Evolutionary conservation across 768 basidiomycete genomes (phyloP), one percentile per base, ranked within the genome.

Genomic region (Mycena chlorophos): DNA sequence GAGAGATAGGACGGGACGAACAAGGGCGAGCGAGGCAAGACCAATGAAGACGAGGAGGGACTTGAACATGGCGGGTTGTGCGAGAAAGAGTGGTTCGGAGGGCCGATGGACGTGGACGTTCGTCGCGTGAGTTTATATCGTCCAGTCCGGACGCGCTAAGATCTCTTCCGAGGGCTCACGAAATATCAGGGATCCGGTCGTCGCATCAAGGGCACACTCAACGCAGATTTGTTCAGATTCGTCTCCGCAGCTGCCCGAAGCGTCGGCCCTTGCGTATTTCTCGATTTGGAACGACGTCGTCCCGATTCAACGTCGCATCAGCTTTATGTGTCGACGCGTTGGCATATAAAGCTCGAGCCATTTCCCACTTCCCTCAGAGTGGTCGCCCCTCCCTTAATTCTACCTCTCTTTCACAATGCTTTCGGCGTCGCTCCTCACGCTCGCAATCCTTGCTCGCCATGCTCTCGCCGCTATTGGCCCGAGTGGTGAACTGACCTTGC

Each of bases 401-500:
- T 19, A 10, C 14, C 40, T 10, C 8, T 8, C 10, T 19, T 20
- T 43, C 10, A 19, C n/a, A 23, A 43, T 43, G 40, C 40, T 43
- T 16, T n/a, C 40, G 10, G 10, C 40, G 8, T 10, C 40, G 8
- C 22, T 43, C 22, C 40, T 43, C 20, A 8, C 40, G n/a, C n/a
- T n/a, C 12, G 8, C 20, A 6, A 19, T 20, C 8, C 40, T 43
- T 20, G 40, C 40, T 43, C 10, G 10, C 20, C 40, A 8, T n/a
- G 40, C 20, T n/a, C 37, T 51, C 10, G 49, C 49, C 20, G 16
- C 48, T 26, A 51, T 51, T 20, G 49, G 49, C 29, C 49, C 49
- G 5, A 26, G 5, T 30, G 23, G 61, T 29, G 60, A 67, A n/a
- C 70, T 73, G 13, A 63, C 63, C 54, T 53, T 73, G 42, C 47